Conservation (phyloP, 2,329 filamentous ascomycete genomes). For the Ophiostoma tasmaniense region DNA sequence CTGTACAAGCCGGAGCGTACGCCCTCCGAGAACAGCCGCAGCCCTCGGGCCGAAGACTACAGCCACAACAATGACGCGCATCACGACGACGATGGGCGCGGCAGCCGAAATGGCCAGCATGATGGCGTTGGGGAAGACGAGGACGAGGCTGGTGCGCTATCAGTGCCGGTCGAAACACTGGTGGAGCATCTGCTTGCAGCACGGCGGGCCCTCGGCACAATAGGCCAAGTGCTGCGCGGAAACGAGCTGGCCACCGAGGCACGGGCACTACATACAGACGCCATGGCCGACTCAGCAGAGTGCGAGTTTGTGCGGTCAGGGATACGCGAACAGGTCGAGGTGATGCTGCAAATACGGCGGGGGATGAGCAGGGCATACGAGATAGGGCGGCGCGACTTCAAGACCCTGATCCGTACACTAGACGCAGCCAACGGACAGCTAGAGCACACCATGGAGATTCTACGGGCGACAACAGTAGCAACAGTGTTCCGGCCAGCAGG, state of each 20-base stretch:
- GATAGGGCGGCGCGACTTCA: slow-evolving; percentile 51
- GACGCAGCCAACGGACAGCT: slow-evolving; percentile 59
- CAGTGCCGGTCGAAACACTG: slow-evolving; percentile 60
- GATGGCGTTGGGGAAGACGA: not conserved
- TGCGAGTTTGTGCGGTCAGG: slow-evolving; percentile 58
- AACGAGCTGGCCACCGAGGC: slow-evolving; percentile 77
- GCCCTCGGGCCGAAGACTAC: not conserved
- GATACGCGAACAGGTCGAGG: slow-evolving; percentile 46
- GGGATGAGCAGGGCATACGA: slow-evolving; percentile 49
- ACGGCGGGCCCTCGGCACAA: slow-evolving; percentile 78
- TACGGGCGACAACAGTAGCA: slow-evolving; percentile 58
- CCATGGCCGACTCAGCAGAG: slow-evolving; percentile 62
- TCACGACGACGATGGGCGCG: not conserved
- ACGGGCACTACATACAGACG: slow-evolving; percentile 67
- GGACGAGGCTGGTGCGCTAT: slow-evolving; percentile 28
- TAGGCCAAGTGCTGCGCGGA: slow-evolving; percentile 72
- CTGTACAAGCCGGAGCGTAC: slow-evolving; percentile 1
- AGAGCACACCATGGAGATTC: slow-evolving; percentile 55
- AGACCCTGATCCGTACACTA: slow-evolving; percentile 52
- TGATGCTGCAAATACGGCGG: slow-evolving; percentile 44
- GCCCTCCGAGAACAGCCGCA: slow-evolving; percentile 4
- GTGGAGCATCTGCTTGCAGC: slow-evolving; percentile 78
- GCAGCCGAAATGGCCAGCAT: not conserved
- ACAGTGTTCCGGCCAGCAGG: slow-evolving; percentile 50
- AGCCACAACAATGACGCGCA: not conserved